Conservation (phyloP, 108 stramenopile genomes). For the Cylindrotheca closterium region DNA sequence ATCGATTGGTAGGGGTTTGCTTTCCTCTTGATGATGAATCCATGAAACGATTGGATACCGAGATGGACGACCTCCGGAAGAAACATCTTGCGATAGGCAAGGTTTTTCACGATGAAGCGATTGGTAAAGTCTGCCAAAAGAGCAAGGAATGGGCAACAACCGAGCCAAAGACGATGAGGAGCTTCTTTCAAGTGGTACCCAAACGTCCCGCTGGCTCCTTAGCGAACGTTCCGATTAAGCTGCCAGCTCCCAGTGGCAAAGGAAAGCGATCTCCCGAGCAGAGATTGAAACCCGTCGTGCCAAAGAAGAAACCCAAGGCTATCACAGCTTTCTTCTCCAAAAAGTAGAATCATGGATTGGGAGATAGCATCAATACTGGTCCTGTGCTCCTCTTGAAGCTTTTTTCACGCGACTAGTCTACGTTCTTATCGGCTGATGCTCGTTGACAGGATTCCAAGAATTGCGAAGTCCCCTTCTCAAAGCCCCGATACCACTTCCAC, state of each 20-base stretch:
- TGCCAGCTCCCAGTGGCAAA: neutral
- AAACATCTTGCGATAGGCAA: constrained; percentile 14
- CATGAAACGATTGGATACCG: constrained; percentile 24
- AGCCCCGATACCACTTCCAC: constrained; percentile 22
- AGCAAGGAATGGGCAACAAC: constrained; percentile 37
- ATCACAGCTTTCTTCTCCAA: neutral
- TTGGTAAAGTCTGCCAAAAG: constrained; percentile 32
- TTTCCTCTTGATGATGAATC: constrained; percentile 51
- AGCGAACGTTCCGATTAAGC: neutral
- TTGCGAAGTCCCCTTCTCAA: constrained; percentile 16
- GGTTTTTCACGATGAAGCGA: constrained; percentile 37
- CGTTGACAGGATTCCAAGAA: constrained; percentile 5
- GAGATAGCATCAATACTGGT: neutral
- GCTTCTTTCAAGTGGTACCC: constrained; percentile 38
- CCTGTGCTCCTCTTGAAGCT: neutral
- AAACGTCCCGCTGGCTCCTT: neutral
- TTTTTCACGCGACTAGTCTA: neutral
- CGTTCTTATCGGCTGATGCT: neutral
- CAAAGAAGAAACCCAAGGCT: neutral
- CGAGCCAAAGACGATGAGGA: constrained; percentile 59
- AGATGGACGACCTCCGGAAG: constrained; percentile 25
- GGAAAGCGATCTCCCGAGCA: neutral
- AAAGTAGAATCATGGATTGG: neutral
- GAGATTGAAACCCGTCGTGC: neutral
- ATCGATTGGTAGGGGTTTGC: constrained; percentile 52